Base-by-base conservation (phyloP, 31 red algal species). In the Asparagopsis taxiformis region DNA sequence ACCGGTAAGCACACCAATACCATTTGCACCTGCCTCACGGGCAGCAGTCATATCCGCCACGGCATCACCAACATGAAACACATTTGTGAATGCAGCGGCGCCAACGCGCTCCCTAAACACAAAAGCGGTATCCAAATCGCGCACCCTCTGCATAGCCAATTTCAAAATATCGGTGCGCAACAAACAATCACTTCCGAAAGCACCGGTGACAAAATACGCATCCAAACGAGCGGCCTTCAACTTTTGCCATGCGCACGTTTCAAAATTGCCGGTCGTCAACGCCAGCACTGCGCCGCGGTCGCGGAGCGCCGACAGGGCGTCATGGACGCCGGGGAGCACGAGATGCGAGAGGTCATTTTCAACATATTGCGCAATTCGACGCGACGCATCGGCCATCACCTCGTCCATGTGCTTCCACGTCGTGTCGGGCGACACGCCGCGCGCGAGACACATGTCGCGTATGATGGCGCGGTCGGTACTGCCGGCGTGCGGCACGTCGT, bases 61-160 rank as follows among this genome's bases (percentile, higher is more conserved):
- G n/a, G 88, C 81, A 44, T 92, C 88, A 29, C 88, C 88, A 6
- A 92, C 70, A 69, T 92, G 88, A 24, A 83, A 64, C 8, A 91
- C 76, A 3, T 74, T 26, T 8, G 23, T 51, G 33, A 62, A n/a
- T n/a, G n/a, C n/a, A n/a, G n/a, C n/a, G n/a, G n/a, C n/a, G n/a
- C n/a, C n/a, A n/a, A n/a, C n/a, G n/a, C n/a, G n/a, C n/a, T n/a
- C n/a, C n/a, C n/a, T n/a, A n/a, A n/a, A n/a, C n/a, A n/a, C n/a
- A n/a, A n/a, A n/a, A n/a, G n/a, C 17, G 20, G 6, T 1, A 37
- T 65, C 62, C 19, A 37, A 41, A 13, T 33, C 30, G 1, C 55
- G 55, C 34, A 41, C 46, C 8, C 88, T 37, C 30, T 62, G 36
- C 36, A 83, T 68, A 32, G 88, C 88, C 8, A 68, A 17, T 25